Evolutionary conservation across 345 rosid species (phyloP).

Genomic region (Stellera chamaejasme): DNA sequence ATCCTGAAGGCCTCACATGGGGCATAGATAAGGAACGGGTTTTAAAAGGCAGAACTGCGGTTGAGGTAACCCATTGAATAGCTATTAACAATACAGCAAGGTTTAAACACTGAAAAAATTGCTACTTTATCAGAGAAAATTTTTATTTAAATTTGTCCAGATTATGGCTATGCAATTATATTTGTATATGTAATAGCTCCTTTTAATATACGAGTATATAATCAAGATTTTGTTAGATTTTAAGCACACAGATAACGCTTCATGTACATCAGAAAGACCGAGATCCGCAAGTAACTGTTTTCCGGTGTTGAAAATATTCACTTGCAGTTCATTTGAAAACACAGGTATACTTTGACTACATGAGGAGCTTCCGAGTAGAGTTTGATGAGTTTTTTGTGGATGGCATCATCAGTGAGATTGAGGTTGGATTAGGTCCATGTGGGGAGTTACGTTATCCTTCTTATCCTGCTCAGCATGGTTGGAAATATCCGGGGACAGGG

Average conservation of each 20-base stretch:
- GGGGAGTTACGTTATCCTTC: conserved; percentile 94
- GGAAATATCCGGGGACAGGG: conserved; percentile 98
- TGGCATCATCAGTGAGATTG: conserved; percentile 68
- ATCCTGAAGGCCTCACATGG: conserved; percentile 91
- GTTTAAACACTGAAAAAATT: too few relatives aligned
- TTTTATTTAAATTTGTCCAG: too few relatives aligned
- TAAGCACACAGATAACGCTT: too few relatives aligned
- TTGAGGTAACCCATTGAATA: conserved; percentile 49
- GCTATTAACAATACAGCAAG: too few relatives aligned
- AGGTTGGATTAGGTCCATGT: conserved; percentile 95
- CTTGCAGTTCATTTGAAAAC: conserved; percentile 8
- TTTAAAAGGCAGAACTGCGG: conserved; percentile 81
- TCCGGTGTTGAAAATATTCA: background rate
- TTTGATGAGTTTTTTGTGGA: conserved; percentile 75
- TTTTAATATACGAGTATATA: too few relatives aligned
- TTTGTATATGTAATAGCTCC: too few relatives aligned
- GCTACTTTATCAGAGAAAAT: too few relatives aligned
- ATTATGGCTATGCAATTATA: too few relatives aligned
- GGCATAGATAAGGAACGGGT: conserved; percentile 93
- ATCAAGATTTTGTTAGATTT: too few relatives aligned
- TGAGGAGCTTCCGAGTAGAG: conserved; percentile 93
- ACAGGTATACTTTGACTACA: conserved; percentile 92
- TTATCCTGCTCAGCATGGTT: conserved; percentile 81
- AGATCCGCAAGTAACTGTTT: background rate
- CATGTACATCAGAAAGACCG: too few relatives aligned